A percentile compares a stretch with the other conserved stretches of the same genome.
Evolutionary conservation across 345 rosid genomes (phyloP).

Genomic region (Citrus medica): DNA sequence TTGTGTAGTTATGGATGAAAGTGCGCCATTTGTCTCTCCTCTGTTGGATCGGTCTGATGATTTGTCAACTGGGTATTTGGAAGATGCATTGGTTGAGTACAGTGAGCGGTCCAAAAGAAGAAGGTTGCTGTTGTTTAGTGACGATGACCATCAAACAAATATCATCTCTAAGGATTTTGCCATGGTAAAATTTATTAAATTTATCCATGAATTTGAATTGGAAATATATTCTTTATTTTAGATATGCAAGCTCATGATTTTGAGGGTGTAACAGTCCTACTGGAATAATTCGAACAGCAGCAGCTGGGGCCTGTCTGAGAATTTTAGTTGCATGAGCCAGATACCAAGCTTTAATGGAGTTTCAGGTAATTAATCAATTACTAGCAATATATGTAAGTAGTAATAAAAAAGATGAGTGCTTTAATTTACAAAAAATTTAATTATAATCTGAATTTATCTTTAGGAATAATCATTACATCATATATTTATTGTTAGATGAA

Average conservation of each 20-base stretch:
- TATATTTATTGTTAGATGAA: constrained; percentile 30
- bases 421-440: too few relatives aligned
- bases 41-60: constrained; percentile 24
- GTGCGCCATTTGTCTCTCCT: constrained; percentile 35
- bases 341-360: constrained; percentile 21
- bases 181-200: constrained; percentile 19
- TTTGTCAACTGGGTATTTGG: constrained; percentile 83
- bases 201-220: background rate
- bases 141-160: constrained; percentile 16
- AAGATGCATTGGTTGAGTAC: constrained; percentile 75
- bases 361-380: constrained; percentile 36
- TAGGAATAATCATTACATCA: background rate
- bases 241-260: background rate
- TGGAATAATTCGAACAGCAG: constrained; percentile 34
- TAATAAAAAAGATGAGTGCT: too few relatives aligned
- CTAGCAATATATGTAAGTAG: too few relatives aligned
- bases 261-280: constrained; percentile 36
- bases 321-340: constrained; percentile 49
- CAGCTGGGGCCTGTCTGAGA: constrained; percentile 52
- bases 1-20: constrained; percentile 46
- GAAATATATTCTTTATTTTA: too few relatives aligned
- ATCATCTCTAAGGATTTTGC: constrained; percentile 20
- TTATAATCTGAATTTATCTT: background rate
- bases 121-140: constrained; percentile 38
- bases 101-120: constrained; percentile 66